phyloP scores from a whole-genome alignment of 2,329 filamentous ascomycete species.

The Drechmeria coniospora region DNA sequence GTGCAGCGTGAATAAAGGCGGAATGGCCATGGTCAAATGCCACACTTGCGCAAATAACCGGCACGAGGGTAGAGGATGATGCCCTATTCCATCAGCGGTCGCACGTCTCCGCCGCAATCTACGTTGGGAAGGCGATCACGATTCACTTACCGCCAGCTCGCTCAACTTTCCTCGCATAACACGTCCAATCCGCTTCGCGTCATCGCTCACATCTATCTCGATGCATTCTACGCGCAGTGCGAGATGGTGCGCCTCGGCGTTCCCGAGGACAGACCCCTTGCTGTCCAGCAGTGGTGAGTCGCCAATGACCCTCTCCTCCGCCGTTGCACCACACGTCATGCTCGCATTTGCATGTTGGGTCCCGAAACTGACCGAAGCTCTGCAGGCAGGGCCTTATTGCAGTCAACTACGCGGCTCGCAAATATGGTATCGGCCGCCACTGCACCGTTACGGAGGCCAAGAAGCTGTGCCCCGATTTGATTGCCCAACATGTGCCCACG shows the following conservation, averaged over 20 bases:
- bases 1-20: no score
- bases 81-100: slow-evolving; percentile 18
- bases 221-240: slow-evolving; percentile 95
- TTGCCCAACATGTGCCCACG: slow-evolving; percentile 85
- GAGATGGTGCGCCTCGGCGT: slow-evolving; percentile 77
- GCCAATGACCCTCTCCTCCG: slow-evolving; percentile 1
- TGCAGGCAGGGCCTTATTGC: slow-evolving; percentile 78
- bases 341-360: neutral
- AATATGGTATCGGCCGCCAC: slow-evolving; percentile 65
- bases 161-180: slow-evolving; percentile 56
- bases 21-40: no score
- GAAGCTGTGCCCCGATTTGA: slow-evolving; percentile 70
- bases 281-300: slow-evolving; percentile 76
- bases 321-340: neutral
- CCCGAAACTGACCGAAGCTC: slow-evolving; percentile 1
- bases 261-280: slow-evolving; percentile 63
- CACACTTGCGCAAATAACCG: no score
- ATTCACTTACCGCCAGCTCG: slow-evolving; percentile 75
- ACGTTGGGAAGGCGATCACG: slow-evolving; percentile 35
- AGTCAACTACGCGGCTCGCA: slow-evolving; percentile 84
- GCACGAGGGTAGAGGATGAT: no score
- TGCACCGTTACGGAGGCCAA: slow-evolving; percentile 67
- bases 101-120: slow-evolving; percentile 11
- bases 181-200: slow-evolving; percentile 67
- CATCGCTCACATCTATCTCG: slow-evolving; percentile 83